Percentiles rank a stretch among this genome's conserved stretches.
Evolutionary conservation across 2,329 filamentous ascomycete species (phyloP).

Genomic region (Alternaria gansuensis): DNA sequence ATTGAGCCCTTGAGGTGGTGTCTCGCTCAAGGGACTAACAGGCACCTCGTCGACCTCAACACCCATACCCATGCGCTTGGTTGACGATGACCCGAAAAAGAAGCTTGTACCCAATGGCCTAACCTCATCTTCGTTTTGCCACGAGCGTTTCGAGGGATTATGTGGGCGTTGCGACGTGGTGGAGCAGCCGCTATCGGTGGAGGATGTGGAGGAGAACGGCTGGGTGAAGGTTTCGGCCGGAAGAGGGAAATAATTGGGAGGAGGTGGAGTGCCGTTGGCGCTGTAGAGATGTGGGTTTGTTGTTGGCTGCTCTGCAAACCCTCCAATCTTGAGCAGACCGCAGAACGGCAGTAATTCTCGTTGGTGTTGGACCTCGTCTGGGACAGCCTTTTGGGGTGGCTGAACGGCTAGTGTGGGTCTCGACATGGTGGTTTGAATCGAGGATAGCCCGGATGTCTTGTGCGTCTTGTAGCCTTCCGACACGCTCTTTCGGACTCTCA

Average conservation of each 20-base stretch:
- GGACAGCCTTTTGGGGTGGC: conserved; percentile 33
- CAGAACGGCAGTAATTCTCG: conserved; percentile 81
- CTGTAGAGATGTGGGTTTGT: conserved; percentile 45
- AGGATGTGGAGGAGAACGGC: conserved; percentile 46
- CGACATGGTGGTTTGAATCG: conserved; percentile 41
- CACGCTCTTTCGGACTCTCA: conserved; percentile 92
- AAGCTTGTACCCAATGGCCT: conserved; percentile 37
- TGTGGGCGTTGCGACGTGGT: conserved; percentile 34
- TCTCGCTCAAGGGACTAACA: conserved; percentile 47
- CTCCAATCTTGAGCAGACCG: conserved; percentile 78
- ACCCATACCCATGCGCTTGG: conserved; percentile 20
- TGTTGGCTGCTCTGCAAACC: conserved; percentile 68
- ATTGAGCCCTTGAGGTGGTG: conserved; percentile 32
- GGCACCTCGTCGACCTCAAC: conserved; percentile 46
- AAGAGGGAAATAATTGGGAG: conserved; percentile 43
- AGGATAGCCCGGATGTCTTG: conserved; percentile 44
- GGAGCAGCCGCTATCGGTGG: conserved; percentile 40
- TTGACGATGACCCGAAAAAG: conserved; percentile 36
- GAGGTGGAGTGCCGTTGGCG: conserved; percentile 43
- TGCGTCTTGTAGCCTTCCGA: conserved; percentile 93
- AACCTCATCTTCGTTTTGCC: conserved; percentile 51
- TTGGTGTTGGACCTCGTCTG: conserved; percentile 41
- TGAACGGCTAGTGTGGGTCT: conserved; percentile 36
- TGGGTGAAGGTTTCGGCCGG: conserved; percentile 47
- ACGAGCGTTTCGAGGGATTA: conserved; percentile 56